Conservation (phyloP, 1,139 yeast species). For the Lodderomyces parapsilosis region DNA sequence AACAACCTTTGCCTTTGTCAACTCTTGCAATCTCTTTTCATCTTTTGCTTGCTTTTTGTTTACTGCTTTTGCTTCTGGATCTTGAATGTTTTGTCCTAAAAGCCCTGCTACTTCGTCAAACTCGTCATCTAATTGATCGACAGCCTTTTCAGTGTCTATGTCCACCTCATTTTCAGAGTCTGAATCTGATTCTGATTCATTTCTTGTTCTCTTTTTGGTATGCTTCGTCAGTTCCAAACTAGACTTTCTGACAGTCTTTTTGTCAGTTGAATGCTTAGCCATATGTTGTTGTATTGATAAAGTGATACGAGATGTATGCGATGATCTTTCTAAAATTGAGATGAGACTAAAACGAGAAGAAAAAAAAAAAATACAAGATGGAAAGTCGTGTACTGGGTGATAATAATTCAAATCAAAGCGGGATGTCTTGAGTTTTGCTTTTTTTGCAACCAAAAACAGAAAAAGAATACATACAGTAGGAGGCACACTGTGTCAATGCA, state of each 20-base stretch:
- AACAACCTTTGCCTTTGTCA: conserved; percentile 18
- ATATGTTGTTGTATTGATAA: neutral
- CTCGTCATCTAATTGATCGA: conserved; percentile 50
- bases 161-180: conserved; percentile 20
- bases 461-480: too few relatives aligned
- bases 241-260: neutral
- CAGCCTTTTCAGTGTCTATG: conserved; percentile 42
- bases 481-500: too few relatives aligned
- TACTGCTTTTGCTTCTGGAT: conserved; percentile 33
- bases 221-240: neutral
- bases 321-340: neutral
- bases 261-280: conserved; percentile 1
- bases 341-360: too few relatives aligned
- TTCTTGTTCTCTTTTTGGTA: conserved; percentile 12
- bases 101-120: conserved; percentile 57
- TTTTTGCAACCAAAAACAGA: too few relatives aligned
- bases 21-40: conserved; percentile 19
- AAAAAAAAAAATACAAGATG: neutral
- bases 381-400: neutral
- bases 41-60: conserved; percentile 16
- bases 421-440: too few relatives aligned
- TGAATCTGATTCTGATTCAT: conserved; percentile 11
- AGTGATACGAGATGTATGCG: too few relatives aligned
- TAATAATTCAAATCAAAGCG: too few relatives aligned
- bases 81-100: conserved; percentile 44